phyloP scores from a whole-genome alignment of 1,284 basidiomycete species.

The Exobasidium cylindrosporum region DNA sequence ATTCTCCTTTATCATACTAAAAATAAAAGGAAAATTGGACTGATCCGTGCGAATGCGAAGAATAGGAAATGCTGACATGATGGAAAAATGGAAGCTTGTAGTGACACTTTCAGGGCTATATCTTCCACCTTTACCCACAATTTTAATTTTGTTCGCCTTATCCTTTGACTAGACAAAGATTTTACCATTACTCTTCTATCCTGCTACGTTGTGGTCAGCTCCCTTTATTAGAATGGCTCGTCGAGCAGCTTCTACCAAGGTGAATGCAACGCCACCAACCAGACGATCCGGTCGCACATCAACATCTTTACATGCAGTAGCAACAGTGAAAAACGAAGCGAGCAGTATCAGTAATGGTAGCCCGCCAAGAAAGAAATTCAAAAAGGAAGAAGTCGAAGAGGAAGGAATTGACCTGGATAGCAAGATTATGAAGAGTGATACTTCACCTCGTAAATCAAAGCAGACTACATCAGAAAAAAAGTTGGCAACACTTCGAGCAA shows the following conservation, averaged over 20 bases:
- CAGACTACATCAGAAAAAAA: conserved; percentile 29
- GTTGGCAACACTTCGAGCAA: conserved; percentile 28
- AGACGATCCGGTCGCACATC: neutral
- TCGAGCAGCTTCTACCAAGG: neutral
- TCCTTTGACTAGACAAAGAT: too few species aligned
- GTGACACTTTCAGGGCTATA: too few species aligned
- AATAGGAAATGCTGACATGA: too few species aligned
- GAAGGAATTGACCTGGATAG: neutral
- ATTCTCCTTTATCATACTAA: too few species aligned
- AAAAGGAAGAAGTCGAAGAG: neutral
- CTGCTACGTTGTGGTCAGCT: too few species aligned
- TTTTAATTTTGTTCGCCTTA: too few species aligned
- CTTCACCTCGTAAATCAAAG: neutral
- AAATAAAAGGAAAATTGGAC: too few species aligned
- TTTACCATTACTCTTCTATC: too few species aligned
- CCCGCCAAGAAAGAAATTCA: neutral
- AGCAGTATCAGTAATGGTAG: neutral
- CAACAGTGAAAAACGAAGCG: neutral
- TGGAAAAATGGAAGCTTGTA: too few species aligned
- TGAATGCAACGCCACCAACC: neutral
- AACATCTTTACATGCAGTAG: neutral
- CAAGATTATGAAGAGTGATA: neutral
- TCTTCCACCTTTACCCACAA: too few species aligned
- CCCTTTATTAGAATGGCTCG: neutral
- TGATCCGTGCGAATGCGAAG: too few species aligned